phyloP scores from a whole-genome alignment of 768 basidiomycete species.

The Antrodiella citrinella region DNA sequence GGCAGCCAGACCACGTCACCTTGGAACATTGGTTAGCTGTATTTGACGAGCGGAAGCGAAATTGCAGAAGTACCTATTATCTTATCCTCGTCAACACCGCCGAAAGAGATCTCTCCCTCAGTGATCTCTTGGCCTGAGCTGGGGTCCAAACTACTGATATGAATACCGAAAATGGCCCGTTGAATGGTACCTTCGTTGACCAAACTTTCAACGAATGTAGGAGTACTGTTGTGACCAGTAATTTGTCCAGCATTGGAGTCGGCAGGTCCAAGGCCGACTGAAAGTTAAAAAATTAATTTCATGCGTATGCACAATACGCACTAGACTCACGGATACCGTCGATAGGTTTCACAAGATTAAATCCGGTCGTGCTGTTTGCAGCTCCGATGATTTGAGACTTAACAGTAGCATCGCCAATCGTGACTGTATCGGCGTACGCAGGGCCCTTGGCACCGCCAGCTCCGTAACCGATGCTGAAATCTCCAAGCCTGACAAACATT shows the following conservation, averaged over 20 bases:
- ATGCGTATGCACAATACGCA: too few species aligned
- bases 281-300: too few species aligned
- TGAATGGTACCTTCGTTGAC: slow-evolving; percentile 2
- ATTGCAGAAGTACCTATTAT: not conserved
- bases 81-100: slow-evolving; percentile 4
- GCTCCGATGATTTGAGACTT: slow-evolving; percentile 5
- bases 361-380: not conserved
- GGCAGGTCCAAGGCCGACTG: slow-evolving; percentile 4
- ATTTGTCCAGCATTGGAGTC: slow-evolving; percentile 6
- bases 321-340: slow-evolving; percentile 4
- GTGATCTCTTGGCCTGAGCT: not conserved
- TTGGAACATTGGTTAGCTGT: too few species aligned
- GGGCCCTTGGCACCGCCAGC: slow-evolving; percentile 3
- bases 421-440: slow-evolving; percentile 4
- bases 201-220: slow-evolving; percentile 5
- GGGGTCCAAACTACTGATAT: not conserved
- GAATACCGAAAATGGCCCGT: slow-evolving; percentile 2
- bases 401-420: slow-evolving; percentile 4
- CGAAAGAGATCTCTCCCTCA: slow-evolving; percentile 6
- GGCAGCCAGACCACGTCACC: slow-evolving; percentile 5
- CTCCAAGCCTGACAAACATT: not conserved
- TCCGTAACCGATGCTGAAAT: slow-evolving; percentile 1
- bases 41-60: not conserved
- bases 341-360: not conserved
- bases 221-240: slow-evolving; percentile 1